Evolutionary conservation across 495 filamentous ascomycete genomes (phyloP).

Genomic region (Penicillium riverlandense): DNA sequence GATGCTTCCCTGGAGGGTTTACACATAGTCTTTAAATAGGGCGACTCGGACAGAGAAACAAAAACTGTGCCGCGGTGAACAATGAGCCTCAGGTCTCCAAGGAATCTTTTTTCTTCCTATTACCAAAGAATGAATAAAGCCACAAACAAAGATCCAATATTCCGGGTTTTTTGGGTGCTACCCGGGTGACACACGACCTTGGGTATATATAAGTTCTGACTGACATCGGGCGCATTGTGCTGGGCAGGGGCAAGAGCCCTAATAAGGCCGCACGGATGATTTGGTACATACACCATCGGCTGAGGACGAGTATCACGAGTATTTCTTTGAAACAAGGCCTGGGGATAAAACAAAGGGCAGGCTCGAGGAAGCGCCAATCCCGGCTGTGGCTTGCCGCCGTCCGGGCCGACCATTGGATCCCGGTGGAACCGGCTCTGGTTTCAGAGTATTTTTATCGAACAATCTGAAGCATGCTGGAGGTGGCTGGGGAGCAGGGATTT

Average conservation of each 20-base stretch:
- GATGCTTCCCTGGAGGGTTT: constrained; percentile 4
- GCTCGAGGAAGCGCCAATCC: not conserved
- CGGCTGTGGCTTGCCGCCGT: too few species aligned
- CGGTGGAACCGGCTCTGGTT: too few species aligned
- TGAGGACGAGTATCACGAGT: constrained; percentile 8
- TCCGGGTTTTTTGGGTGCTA: constrained; percentile 2
- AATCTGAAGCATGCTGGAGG: too few species aligned
- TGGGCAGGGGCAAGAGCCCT: constrained; percentile 3
- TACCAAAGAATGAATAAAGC: constrained; percentile 9
- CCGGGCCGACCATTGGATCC: too few species aligned
- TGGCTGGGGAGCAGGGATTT: too few species aligned
- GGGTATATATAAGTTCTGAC: constrained; percentile 15
- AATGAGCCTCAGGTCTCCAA: constrained; percentile 3
- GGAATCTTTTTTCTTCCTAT: constrained; percentile 4
- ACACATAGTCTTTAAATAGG: constrained; percentile 18
- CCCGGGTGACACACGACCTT: constrained; percentile 2
- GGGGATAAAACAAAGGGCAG: not conserved
- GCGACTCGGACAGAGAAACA: constrained; percentile 7
- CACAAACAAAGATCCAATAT: too few species aligned
- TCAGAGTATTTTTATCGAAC: too few species aligned
- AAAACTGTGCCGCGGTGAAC: not conserved
- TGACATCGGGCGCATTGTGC: constrained; percentile 23
- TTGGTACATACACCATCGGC: constrained; percentile 16
- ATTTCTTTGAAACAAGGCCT: constrained; percentile 4
- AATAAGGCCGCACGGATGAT: constrained; percentile 19